Conservation (phyloP, 2,329 filamentous ascomycete species). For the Aureobasidium zeae region DNA sequence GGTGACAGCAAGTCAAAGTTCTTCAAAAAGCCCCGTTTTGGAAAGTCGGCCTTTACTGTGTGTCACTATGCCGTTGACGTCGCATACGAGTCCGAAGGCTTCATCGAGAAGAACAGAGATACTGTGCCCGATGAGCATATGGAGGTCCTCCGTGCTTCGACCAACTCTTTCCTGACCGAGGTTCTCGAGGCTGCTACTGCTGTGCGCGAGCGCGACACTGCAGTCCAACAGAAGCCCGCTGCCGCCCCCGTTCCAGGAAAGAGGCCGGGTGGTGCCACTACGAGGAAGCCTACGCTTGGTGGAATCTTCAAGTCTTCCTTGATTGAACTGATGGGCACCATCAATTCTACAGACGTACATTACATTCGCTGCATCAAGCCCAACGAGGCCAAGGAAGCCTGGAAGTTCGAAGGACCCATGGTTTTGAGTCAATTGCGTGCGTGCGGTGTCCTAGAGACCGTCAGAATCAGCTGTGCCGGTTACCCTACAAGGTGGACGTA, state of each 20-base stretch:
- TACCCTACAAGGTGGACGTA: slow-evolving; percentile 98
- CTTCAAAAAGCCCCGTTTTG: slow-evolving; percentile 97
- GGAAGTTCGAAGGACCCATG: slow-evolving; percentile 99
- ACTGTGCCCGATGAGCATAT: slow-evolving; percentile 98
- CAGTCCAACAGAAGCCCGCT: slow-evolving; percentile 50
- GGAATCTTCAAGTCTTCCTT: slow-evolving; percentile 98
- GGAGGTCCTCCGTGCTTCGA: slow-evolving; percentile 77
- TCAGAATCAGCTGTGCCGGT: slow-evolving; percentile 92
- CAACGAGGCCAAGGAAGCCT: slow-evolving; percentile 90
- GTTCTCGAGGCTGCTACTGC: slow-evolving; percentile 78
- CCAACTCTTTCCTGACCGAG: slow-evolving; percentile 73
- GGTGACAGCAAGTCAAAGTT: slow-evolving; percentile 85
- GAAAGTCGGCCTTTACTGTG: slow-evolving; percentile 94
- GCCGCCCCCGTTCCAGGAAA: slow-evolving; percentile 58
- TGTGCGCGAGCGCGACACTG: slow-evolving; percentile 79
- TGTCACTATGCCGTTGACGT: slow-evolving; percentile 98
- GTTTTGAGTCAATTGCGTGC: slow-evolving; percentile 92
- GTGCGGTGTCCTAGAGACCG: slow-evolving; percentile 97
- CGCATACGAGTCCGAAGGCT: slow-evolving; percentile 96
- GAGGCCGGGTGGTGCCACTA: slow-evolving; percentile 83
- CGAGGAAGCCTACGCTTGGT: slow-evolving; percentile 91
- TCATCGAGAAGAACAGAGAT: slow-evolving; percentile 98
- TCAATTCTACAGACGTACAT: slow-evolving; percentile 95
- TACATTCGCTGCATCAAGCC: slow-evolving; percentile 99
- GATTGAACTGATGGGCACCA: slow-evolving; percentile 96